phyloP scores from a whole-genome alignment of 306 rosid genomes.

The Quercus robur region DNA sequence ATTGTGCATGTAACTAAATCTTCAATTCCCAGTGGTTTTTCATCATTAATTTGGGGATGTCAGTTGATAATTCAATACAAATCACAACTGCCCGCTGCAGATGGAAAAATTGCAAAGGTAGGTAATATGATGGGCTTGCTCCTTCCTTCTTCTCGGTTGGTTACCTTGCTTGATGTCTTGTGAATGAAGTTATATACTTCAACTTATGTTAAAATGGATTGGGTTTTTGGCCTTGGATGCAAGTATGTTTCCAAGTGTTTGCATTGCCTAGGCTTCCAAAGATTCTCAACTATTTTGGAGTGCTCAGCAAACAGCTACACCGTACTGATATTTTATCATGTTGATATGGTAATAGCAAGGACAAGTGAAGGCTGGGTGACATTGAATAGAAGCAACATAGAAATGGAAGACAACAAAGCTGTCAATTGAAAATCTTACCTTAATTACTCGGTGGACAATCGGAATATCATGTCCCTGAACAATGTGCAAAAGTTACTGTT shows the following conservation, averaged over 20 bases:
- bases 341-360: not conserved
- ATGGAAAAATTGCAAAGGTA: too few species aligned
- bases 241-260: not conserved
- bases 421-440: constrained; percentile 39
- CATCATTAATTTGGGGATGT: too few species aligned
- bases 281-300: not conserved
- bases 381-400: not conserved
- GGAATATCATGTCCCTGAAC: constrained; percentile 74
- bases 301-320: not conserved
- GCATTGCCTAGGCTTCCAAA: not conserved
- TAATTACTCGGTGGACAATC: constrained; percentile 77
- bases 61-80: too few species aligned
- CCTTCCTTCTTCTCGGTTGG: not conserved
- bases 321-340: not conserved
- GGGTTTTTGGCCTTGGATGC: not conserved
- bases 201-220: not conserved
- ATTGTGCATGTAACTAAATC: too few species aligned
- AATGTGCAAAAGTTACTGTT: constrained; percentile 8
- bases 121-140: too few species aligned
- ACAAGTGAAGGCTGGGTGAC: not conserved
- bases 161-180: not conserved
- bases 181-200: not conserved
- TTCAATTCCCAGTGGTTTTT: too few species aligned
- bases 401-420: not conserved
- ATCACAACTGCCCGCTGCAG: too few species aligned